A percentile compares a stretch with the other conserved stretches of the same genome.
Evolutionary conservation across 805 yeast species (phyloP).

Genomic region (Cyberlindnera japonica): DNA sequence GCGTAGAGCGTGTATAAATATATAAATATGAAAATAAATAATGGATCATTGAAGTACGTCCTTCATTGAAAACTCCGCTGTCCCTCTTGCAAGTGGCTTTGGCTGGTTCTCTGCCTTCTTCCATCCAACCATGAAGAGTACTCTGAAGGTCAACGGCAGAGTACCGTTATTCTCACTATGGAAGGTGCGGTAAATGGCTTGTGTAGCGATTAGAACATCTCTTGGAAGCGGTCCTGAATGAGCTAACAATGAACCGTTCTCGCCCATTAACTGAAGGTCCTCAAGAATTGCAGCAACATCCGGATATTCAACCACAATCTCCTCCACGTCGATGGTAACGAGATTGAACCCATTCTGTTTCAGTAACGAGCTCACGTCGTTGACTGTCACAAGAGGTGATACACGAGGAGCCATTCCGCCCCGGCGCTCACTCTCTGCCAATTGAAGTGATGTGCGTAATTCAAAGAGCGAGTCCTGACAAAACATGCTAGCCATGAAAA

Average conservation of each 20-base stretch:
- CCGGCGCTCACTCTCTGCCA: constrained; percentile 75
- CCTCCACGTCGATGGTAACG: constrained; percentile 82
- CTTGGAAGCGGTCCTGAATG: constrained; percentile 43
- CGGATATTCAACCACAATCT: constrained; percentile 75
- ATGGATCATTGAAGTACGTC: constrained; percentile 46
- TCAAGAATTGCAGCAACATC: constrained; percentile 61
- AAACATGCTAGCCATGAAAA: constrained; percentile 75
- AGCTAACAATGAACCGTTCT: constrained; percentile 58
- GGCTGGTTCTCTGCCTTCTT: constrained; percentile 69
- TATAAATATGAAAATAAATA: background rate
- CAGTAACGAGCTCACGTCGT: constrained; percentile 70
- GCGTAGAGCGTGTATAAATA: background rate
- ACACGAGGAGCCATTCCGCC: constrained; percentile 82
- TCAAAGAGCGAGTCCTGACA: constrained; percentile 88
- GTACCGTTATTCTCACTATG: constrained; percentile 60
- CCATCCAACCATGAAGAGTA: constrained; percentile 88
- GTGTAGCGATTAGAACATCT: constrained; percentile 71
- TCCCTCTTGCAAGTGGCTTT: constrained; percentile 67
- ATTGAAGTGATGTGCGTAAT: constrained; percentile 70
- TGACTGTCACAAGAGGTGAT: constrained; percentile 74
- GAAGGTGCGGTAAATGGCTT: constrained; percentile 65
- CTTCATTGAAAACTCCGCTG: constrained; percentile 64
- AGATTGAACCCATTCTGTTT: constrained; percentile 75
- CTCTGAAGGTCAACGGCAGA: constrained; percentile 76
- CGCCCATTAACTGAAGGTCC: constrained; percentile 82